Percentiles rank a stretch among this genome's conserved stretches.
Conservation (phyloP, 192 early-diverging fungal species). For the Coemansia biformis region DNA sequence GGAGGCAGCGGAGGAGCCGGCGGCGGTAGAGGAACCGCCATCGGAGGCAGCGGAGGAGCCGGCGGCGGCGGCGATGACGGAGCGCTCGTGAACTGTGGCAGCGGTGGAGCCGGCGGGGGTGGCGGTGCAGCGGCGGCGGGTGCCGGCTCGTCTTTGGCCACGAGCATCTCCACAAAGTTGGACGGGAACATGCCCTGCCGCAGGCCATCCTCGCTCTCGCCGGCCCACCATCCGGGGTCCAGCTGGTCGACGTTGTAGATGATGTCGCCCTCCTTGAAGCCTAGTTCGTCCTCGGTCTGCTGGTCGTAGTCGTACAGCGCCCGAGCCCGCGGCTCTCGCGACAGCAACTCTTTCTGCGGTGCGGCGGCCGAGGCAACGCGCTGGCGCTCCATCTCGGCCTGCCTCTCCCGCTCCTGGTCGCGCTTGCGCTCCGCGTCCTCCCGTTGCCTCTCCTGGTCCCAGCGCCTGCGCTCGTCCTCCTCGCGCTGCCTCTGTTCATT, state of each 20-base stretch:
- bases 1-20: conserved; percentile 5
- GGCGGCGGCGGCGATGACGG: conserved; percentile 2
- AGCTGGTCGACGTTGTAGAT: conserved; percentile 73
- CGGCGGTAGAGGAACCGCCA: conserved; percentile 4
- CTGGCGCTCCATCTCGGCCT: conserved; percentile 20
- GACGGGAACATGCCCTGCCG: conserved; percentile 79
- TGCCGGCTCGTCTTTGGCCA: conserved; percentile 3
- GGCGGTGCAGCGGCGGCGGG: conserved; percentile 4
- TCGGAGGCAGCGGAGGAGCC: not conserved
- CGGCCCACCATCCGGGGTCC: conserved; percentile 93
- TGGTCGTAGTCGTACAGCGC: conserved; percentile 78
- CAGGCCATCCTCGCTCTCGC: conserved; percentile 66
- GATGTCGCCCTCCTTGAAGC: conserved; percentile 74
- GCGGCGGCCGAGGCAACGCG: conserved; percentile 6
- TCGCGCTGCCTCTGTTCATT: conserved; percentile 31
- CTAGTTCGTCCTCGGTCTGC: conserved; percentile 79
- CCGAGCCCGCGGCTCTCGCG: conserved; percentile 23
- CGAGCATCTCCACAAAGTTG: conserved; percentile 60
- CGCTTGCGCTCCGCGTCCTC: conserved; percentile 51
- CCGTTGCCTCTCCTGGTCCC: too few relatives aligned
- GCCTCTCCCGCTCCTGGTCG: conserved; percentile 25
- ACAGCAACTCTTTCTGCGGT: conserved; percentile 13
- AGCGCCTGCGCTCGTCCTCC: conserved; percentile 13
- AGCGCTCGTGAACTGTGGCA: conserved; percentile 1
- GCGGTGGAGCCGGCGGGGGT: conserved; percentile 1